Evolutionary conservation across 148 eudicot genomes (phyloP).

Genomic region (Rheum nobile): DNA sequence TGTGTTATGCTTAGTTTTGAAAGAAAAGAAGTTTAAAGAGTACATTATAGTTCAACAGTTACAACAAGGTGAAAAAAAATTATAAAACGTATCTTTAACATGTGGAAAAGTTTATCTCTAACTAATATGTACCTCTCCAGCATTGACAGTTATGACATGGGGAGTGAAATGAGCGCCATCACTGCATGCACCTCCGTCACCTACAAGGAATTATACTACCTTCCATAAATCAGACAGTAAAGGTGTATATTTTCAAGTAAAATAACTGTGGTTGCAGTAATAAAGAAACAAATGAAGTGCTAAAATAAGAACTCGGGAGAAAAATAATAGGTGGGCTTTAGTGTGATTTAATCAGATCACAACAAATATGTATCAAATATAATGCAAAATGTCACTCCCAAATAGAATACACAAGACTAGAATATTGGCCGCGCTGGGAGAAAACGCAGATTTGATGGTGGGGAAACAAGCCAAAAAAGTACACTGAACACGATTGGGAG

Average conservation of each 20-base stretch:
- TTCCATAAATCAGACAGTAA: neutral
- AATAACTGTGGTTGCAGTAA: neutral
- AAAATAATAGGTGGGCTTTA: neutral
- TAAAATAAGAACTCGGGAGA: too few relatives aligned
- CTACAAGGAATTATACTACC: conserved; percentile 14
- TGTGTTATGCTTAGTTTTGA: neutral
- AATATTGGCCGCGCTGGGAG: neutral
- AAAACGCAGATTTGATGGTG: neutral
- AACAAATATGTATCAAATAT: neutral
- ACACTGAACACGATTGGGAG: neutral
- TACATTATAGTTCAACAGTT: neutral
- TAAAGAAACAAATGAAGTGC: too few relatives aligned
- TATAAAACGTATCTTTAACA: neutral
- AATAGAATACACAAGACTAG: neutral
- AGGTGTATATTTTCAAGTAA: neutral
- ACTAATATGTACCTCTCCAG: conserved; percentile 31
- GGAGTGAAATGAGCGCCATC: conserved; percentile 31
- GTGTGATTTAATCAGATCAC: neutral
- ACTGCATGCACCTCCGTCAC: conserved; percentile 19
- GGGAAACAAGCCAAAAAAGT: neutral
- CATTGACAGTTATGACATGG: conserved; percentile 30
- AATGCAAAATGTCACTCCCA: neutral
- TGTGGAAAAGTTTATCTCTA: neutral
- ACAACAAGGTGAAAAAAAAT: neutral
- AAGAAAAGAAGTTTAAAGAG: neutral